Evolutionary conservation across 2,329 filamentous ascomycete genomes (phyloP), one percentile per base, ranked within the genome.

Genomic region (Pestalotiopsis fici): DNA sequence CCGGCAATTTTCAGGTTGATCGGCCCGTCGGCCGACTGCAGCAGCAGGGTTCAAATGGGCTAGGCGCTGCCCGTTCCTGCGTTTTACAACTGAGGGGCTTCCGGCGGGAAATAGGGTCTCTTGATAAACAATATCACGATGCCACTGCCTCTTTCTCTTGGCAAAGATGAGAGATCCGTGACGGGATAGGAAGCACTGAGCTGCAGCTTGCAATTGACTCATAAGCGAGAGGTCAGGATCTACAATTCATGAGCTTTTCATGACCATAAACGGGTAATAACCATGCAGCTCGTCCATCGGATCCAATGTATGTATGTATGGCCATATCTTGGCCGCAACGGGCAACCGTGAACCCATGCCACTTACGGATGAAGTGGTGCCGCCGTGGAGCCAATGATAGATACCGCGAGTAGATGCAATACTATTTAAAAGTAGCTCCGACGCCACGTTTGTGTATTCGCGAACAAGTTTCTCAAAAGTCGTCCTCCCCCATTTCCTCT

Each of bases 11-110:
- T 55, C 39, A 64, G 61, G 61, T 27, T 54, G 61, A 35, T 21
- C 61, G 61, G 61, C 31, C 61, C 61, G 61, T 31, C 23, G 61
- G 15, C 61, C 61, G 61, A n/a, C 61, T 23, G 39, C 27, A 55
- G 18, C 6, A 37, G 61, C 61, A 55, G 61, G 61, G 43, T 47
- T 63, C 18, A 64, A 64, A 4, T 27, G 13, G 18, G n/a, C 61
- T 64, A 56, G 21, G 18, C 23, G 25, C 25, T 39, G 25, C 35
- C 27, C 59, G 59, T 62, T 62, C 59, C 35, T 62, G 39, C 39
- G 21, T 43, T 43, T 25, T 4, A 47, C n/a, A 35, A 62, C 11
- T 62, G 35, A 62, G 59, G 59, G 59, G 35, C 59, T 50, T 23
- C 25, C 15, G 31, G 21, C 37, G 31, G 15, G 28, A 62, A 37